Base-by-base conservation (phyloP, 2,329 filamentous ascomycete genomes). In the Cordyceps cateniannulata region DNA sequence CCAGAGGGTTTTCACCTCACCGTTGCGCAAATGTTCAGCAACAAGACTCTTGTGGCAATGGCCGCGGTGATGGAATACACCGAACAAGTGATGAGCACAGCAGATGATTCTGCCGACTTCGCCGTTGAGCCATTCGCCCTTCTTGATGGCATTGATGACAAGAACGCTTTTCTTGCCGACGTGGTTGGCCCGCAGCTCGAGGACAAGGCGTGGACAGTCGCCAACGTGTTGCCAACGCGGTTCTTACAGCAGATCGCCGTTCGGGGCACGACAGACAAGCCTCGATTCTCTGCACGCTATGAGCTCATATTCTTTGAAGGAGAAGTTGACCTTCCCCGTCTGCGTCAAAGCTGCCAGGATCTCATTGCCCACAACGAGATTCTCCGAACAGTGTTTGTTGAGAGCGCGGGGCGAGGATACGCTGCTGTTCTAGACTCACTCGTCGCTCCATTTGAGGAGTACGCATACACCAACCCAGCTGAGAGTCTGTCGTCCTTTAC, bases 361-460 rank as follows among this genome's bases (percentile, higher is more conserved):
- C 79, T 89, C 3, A 81, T 89, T 1, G 71, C 78, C 3, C 76
- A 76, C 8, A 85, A 88, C 67, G 85, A 88, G 65, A 85, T 89
- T 25, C 74, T 89, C 3, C 81, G 85, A 5, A 89, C 86, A 0
- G 82, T 88, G 5, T 89, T 89, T 63, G 77, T 87, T 16, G 75
- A 79, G 60, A 74, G 78, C 61, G 74, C 77, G 24, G 75, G 74
- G 6, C 3, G 35, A 14, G 83, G 79, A 66, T 78, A 84, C 62
- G 80, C 81, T 59, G 82, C 86, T 1, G 81, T 89, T 0, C 72
- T 89, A 2, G 76, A 83, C 29, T 74, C 81, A 18, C 72, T 89
- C 2, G 76, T 78, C 0, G 75, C 78, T 0, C 79, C 86, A 44
- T 75, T 78, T 40, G 75, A 82, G 49, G 78, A 82, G 65, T 76